These are phyloP conservation scores for Pyrenochaeta sp. DNA, from an alignment of 2,329 filamentous ascomycete genomes.

Conservation along the genomic window DNA sequence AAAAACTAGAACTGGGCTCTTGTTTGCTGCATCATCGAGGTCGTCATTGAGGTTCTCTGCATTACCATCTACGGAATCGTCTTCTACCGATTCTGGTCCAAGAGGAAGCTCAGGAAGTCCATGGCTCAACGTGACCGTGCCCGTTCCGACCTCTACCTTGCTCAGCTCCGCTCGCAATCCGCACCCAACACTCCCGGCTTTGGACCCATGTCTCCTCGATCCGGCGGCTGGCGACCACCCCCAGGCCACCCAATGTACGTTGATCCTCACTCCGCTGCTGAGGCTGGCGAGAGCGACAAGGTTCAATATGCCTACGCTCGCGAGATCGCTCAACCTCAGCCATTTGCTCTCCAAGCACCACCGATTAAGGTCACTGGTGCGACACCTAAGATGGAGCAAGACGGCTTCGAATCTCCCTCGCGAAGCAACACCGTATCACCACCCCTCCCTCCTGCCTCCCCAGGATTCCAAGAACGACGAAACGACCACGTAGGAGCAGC, in stretches of 20 bases:
- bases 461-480: constrained; percentile 54
- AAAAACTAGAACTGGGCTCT: constrained; percentile 82
- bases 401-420: constrained; percentile 62
- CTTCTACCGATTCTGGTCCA: constrained; percentile 98
- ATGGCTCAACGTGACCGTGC: constrained; percentile 96
- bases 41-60: constrained; percentile 89
- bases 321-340: constrained; percentile 58
- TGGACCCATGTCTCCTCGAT: constrained; percentile 68
- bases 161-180: constrained; percentile 71
- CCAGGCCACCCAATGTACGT: constrained; percentile 51
- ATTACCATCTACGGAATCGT: constrained; percentile 92
- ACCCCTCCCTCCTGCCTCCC: constrained; percentile 43
- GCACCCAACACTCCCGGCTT: constrained; percentile 95
- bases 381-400: constrained; percentile 72
- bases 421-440: constrained; percentile 48
- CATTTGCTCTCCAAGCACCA: constrained; percentile 88
- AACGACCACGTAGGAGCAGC: constrained; percentile 73
- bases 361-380: constrained; percentile 79
- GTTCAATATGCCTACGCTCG: constrained; percentile 48
- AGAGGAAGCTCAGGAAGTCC: constrained; percentile 92
- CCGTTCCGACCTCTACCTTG: constrained; percentile 92
- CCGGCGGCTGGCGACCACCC: constrained; percentile 58
- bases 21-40: constrained; percentile 96
- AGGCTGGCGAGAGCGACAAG: constrained; percentile 58
- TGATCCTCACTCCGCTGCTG: constrained; percentile 58